Percentiles rank a stretch among this genome's conserved stretches.
Conservation (phyloP, 1,284 basidiomycete species). For the Pascua sp. region DNA sequence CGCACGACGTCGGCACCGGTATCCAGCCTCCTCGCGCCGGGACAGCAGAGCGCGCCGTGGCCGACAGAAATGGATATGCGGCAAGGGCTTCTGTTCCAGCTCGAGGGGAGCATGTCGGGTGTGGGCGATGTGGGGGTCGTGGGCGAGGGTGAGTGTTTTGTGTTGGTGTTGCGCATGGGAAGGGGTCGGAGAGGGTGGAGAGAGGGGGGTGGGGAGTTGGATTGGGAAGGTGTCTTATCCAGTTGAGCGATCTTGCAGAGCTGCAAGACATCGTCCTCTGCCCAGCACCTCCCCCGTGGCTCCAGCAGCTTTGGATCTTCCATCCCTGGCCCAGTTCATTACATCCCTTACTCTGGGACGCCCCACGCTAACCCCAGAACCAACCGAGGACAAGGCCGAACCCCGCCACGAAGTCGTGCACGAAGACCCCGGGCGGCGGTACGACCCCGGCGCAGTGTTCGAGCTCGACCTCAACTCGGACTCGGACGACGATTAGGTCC, state of each 20-base stretch:
- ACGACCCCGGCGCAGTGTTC: slow-evolving; percentile 40
- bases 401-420: slow-evolving; percentile 18
- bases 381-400: slow-evolving; percentile 6
- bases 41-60: slow-evolving; percentile 35
- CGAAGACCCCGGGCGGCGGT: slow-evolving; percentile 33
- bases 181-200: too few species aligned
- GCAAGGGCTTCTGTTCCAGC: slow-evolving; percentile 40
- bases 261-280: too few species aligned
- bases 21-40: slow-evolving; percentile 22
- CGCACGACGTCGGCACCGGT: slow-evolving; percentile 38
- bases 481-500: slow-evolving; percentile 24
- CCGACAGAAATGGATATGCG: slow-evolving; percentile 43
- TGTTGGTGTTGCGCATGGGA: too few species aligned
- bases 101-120: slow-evolving; percentile 41
- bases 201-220: background rate
- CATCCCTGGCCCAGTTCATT: too few species aligned
- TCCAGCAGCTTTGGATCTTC: too few species aligned
- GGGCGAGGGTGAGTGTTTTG: slow-evolving; percentile 28
- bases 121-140: slow-evolving; percentile 35
- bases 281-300: too few species aligned
- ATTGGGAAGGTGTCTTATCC: too few species aligned
- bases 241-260: too few species aligned
- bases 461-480: slow-evolving; percentile 42
- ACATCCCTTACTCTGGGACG: too few species aligned
- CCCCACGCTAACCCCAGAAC: too few species aligned